These are phyloP conservation scores for Bromus sterilis DNA, from an alignment of 176 grass and related monocot species.

Conservation along the genomic window DNA sequence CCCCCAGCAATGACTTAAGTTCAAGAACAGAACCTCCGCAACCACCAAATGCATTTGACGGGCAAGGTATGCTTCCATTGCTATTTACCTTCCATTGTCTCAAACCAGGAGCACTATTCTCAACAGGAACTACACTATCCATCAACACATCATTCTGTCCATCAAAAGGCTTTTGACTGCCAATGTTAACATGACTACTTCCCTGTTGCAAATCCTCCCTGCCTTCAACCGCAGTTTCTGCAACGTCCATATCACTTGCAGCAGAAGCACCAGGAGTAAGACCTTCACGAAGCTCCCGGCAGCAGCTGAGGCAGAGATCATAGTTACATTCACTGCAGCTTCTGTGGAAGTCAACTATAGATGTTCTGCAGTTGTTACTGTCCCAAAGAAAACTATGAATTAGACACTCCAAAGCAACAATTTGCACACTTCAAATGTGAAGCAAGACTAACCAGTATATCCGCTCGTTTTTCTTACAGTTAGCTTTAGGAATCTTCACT, in stretches of 20 bases:
- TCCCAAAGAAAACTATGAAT: conserved; percentile 7
- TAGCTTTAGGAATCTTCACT: no score
- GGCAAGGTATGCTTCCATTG: conserved; percentile 69
- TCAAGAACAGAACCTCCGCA: conserved; percentile 36
- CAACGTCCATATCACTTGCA: no score
- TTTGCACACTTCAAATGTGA: background rate
- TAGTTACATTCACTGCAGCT: conserved; percentile 56
- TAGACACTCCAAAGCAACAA: conserved; percentile 14
- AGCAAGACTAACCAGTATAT: no score
- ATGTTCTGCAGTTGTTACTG: conserved; percentile 66
- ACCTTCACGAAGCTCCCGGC: conserved; percentile 48
- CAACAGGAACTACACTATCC: no score
- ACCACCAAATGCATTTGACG: conserved; percentile 44
- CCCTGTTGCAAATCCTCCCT: no score
- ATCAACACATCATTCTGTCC: no score
- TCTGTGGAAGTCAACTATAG: conserved; percentile 71
- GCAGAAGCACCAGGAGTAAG: no score
- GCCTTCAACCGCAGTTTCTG: no score
- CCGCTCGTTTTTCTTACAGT: no score
- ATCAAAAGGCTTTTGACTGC: no score
- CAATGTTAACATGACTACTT: no score
- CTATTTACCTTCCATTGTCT: conserved; percentile 29
- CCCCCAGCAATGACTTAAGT: conserved; percentile 47
- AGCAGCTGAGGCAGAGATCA: conserved; percentile 66
- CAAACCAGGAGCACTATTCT: no score